Conservation (phyloP, 2,329 filamentous ascomycete genomes). For the Corinectria fuckeliana region DNA sequence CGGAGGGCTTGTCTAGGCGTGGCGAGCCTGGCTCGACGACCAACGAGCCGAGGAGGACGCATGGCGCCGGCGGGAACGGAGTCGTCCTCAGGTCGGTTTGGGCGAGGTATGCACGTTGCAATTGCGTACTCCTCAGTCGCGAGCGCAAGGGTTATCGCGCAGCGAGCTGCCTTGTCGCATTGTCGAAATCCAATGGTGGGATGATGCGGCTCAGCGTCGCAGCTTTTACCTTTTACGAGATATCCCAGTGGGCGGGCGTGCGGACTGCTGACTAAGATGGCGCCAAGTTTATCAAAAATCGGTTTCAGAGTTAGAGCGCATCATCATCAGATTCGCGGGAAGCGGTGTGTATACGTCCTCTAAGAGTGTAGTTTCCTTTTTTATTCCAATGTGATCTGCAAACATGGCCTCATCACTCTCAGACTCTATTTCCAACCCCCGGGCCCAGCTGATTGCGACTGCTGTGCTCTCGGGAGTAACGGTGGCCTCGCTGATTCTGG, state of each 20-base stretch:
- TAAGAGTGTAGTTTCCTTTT: background rate
- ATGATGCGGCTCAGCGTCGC: slow-evolving; percentile 17
- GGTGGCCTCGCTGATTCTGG: slow-evolving; percentile 65
- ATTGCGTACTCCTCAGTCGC: background rate
- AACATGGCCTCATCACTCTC: slow-evolving; percentile 53
- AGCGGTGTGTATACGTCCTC: slow-evolving; percentile 4
- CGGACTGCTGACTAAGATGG: slow-evolving; percentile 28
- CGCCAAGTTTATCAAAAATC: background rate
- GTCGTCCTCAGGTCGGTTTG: background rate
- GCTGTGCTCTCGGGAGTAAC: slow-evolving; percentile 70
- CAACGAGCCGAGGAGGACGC: slow-evolving; percentile 48
- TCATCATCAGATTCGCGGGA: background rate
- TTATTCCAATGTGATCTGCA: slow-evolving; percentile 26
- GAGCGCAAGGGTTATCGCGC: background rate
- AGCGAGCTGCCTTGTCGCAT: slow-evolving; percentile 9
- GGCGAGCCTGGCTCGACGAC: slow-evolving; percentile 36
- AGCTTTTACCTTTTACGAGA: slow-evolving; percentile 15
- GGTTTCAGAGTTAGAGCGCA: slow-evolving; percentile 2
- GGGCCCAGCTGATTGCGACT: slow-evolving; percentile 71
- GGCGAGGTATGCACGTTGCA: background rate
- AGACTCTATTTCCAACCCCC: slow-evolving; percentile 52
- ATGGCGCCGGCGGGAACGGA: slow-evolving; percentile 37
- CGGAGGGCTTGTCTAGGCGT: slow-evolving; percentile 29
- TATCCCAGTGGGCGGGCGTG: slow-evolving; percentile 21
- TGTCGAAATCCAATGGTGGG: slow-evolving; percentile 6